phyloP scores from a whole-genome alignment of 73 alveolate species.

The Breviolum minutum region DNA sequence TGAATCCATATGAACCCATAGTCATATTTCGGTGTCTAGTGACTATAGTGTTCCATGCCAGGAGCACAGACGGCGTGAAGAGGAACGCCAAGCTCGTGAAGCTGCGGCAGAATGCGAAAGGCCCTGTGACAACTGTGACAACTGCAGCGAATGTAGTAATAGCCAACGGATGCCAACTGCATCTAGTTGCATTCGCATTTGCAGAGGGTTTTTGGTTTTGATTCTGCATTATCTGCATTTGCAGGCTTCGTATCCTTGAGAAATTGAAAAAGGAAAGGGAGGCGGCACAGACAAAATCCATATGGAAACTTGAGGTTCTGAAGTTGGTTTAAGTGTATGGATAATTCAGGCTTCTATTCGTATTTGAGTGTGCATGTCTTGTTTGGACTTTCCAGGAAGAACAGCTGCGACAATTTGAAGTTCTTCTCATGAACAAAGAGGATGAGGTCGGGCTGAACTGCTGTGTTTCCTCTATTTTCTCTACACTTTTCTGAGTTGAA shows the following conservation, averaged over 20 bases:
- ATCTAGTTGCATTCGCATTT: not conserved
- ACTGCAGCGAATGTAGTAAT: too few relatives aligned
- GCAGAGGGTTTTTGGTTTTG: not conserved
- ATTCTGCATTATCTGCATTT: not conserved
- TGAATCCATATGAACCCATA: not conserved
- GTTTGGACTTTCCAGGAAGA: constrained; percentile 9
- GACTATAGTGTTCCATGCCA: not conserved
- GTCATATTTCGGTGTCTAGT: too few relatives aligned
- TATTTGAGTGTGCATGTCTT: not conserved
- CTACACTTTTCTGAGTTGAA: not conserved
- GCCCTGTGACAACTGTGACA: not conserved
- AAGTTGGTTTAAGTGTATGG: not conserved
- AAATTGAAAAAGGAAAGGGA: constrained; percentile 78
- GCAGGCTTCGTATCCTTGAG: constrained; percentile 78
- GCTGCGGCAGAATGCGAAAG: constrained; percentile 80
- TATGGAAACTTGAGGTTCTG: not conserved
- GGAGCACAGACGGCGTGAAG: constrained; percentile 76
- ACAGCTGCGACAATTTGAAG: constrained; percentile 60
- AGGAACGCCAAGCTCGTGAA: constrained; percentile 81
- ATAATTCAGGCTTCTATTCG: too few relatives aligned
- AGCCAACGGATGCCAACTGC: not conserved
- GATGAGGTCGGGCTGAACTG: constrained; percentile 25
- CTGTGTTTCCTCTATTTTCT: not conserved
- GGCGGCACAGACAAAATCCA: not conserved
- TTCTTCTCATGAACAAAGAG: constrained; percentile 47